Evolutionary conservation across 305 asterid species (phyloP), one percentile per base, ranked within the genome.

Genomic region (Fraxinus floribunda): DNA sequence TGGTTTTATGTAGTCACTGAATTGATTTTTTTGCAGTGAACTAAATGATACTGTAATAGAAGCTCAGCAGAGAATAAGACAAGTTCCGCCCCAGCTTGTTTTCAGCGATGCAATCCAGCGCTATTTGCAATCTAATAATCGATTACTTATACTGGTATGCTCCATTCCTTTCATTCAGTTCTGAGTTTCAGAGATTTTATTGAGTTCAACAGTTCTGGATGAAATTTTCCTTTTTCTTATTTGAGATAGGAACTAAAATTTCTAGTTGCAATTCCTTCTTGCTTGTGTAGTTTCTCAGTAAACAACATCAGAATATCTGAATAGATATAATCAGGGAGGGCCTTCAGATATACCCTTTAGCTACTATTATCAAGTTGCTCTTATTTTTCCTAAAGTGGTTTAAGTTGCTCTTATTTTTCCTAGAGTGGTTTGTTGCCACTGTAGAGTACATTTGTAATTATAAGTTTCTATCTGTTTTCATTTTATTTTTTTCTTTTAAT

Each of bases 31-130:
- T 84, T 88, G 93, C 98, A 96, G 99, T 78, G 99, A 96, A 87
- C 90, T 96, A 85, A 94, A 96, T 83, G 99, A 96, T 84, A 94
- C 99, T 78, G 98, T 92, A 82, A 90, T 94, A 78, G 98, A 94
- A 87, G 98, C 98, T 74, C 98, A 94, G 82, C 94, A 89, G 89
- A 90, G 99, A 86, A 93, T 89, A 83, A 92, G 92, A 86, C 89
- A 88, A 87, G 90, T 64, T 86, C 97, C 97, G 2, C 98, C 99
- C 11, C 92, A 70, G 35, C 94, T 96, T 79, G 87, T 86, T 74
- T 78, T 88, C 85, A 75, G 84, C 73, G 92, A 91, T 80, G 97
- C 98, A 32, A 89, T 89, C 82, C 74, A 83, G 35, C 90, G 86
- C 81, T 96, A 91, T 88, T 52, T 83, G 86, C 92, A 89, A 87